Conservation (phyloP, 164 flowering plant genomes). For the Chimonanthus salicifolius region DNA sequence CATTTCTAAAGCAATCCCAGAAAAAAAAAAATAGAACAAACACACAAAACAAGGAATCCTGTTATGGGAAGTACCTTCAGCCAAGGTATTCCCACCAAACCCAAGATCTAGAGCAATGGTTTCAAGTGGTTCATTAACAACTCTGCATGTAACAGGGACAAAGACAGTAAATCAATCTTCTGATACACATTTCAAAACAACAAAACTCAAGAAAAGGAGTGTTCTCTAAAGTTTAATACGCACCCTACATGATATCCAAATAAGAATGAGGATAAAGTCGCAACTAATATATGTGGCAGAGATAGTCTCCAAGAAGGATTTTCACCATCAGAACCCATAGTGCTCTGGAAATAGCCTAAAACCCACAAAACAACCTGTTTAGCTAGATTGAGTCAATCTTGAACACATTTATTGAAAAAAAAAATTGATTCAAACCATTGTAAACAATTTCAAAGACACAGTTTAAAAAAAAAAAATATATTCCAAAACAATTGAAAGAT, state of each 20-base stretch:
- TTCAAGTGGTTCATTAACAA: slow-evolving; percentile 92
- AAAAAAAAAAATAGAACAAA: not conserved
- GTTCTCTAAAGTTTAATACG: slow-evolving; percentile 15
- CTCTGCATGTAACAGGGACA: slow-evolving; percentile 33
- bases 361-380: not conserved
- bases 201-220: not conserved
- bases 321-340: slow-evolving; percentile 30
- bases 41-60: not conserved
- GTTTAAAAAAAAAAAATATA: not conserved
- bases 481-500: not conserved
- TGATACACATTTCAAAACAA: not conserved
- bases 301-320: slow-evolving; percentile 73
- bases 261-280: slow-evolving; percentile 61
- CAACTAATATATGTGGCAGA: slow-evolving; percentile 68
- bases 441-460: not conserved
- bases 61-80: slow-evolving; percentile 53
- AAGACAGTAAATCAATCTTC: not conserved
- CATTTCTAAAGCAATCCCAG: not conserved
- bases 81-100: slow-evolving; percentile 75
- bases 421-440: too few relatives aligned
- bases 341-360: slow-evolving; percentile 42
- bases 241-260: slow-evolving; percentile 94
- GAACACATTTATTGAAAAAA: not conserved
- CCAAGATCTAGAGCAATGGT: slow-evolving; percentile 81
- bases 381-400: not conserved